Base-by-base conservation (phyloP, 805 yeast genomes). In the Ogataea methanolica region DNA sequence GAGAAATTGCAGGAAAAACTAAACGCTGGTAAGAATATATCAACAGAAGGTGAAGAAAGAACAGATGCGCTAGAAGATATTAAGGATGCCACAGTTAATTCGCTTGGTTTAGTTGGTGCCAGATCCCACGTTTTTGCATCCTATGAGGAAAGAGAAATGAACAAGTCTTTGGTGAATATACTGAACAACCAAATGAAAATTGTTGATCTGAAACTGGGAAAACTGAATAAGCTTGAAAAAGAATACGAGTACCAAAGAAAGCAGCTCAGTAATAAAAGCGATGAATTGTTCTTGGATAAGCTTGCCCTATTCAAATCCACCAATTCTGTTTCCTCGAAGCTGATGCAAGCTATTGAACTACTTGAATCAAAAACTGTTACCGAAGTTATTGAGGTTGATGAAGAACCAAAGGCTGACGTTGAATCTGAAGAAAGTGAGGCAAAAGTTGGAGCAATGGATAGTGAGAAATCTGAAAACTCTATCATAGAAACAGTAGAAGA, bases 41-140 rank as follows among this genome's bases (percentile, higher is more conserved):
- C 40, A 2, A 47, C 40, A 40, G 56, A 54, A 26, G 52, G 46
- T 12, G 37, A 41, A 34, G 56, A 57, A 33, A 41, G 41, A 38
- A 42, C 47, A 31, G 61, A 58, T 49, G 62, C 60, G 6, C 50
- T 59, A 31, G 50, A 21, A 45, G 66, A 65, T 36, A 60, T 80
- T 17, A 74, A 78, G 57, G 85, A 83, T 47, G 87, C 87, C 2
- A 79, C 86, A 0, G 70, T 79, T 6, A 69, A 82, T n/a, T 83
- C 94, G 0, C 70, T 91, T 48, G 91, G 95, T 3, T 70, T 86
- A 11, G 68, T 86, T 36, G 96, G 94, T 3, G 83, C 89, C 1
- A 77, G 94, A 51, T 76, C 94, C 23, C 89, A 87, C 60, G 75
- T 86, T 19, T 85, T 88, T 66, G 88, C 92, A 6, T 79, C 82